Percentiles rank a stretch among this genome's conserved stretches.
phyloP scores from a whole-genome alignment of 495 filamentous ascomycete species.

The Podospora anserina region DNA sequence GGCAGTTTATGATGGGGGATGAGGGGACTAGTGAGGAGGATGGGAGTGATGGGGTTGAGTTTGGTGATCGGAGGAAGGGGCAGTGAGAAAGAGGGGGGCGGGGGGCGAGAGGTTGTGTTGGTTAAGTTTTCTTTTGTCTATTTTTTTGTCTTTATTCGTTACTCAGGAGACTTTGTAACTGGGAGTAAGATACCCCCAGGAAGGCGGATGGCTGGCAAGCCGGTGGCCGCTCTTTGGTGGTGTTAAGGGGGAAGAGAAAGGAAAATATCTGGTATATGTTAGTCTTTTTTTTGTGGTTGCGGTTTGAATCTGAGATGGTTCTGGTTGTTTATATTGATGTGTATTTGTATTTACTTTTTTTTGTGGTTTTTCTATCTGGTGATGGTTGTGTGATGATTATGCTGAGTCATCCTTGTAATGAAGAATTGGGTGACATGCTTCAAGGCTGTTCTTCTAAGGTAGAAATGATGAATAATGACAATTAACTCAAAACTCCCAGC shows the following conservation, averaged over 20 bases:
- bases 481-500: no score
- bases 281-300: neutral
- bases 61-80: constrained; percentile 31
- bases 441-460: no score
- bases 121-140: neutral
- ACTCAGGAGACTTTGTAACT: no score
- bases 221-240: neutral
- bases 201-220: no score
- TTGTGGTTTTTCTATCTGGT: neutral
- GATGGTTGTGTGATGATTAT: neutral
- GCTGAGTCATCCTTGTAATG: neutral
- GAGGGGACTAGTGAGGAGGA: constrained; percentile 38
- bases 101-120: neutral
- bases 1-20: constrained; percentile 28
- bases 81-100: neutral
- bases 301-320: neutral
- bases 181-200: no score
- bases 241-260: neutral
- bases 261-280: neutral
- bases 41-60: constrained; percentile 28
- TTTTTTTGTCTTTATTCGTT: neutral
- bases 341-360: neutral
- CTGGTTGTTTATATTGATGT: neutral
- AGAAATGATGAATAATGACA: no score
- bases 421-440: neutral